These are phyloP conservation scores for Quercus lobata DNA, from an alignment of 331 rosid genomes.

Conservation along the genomic window DNA sequence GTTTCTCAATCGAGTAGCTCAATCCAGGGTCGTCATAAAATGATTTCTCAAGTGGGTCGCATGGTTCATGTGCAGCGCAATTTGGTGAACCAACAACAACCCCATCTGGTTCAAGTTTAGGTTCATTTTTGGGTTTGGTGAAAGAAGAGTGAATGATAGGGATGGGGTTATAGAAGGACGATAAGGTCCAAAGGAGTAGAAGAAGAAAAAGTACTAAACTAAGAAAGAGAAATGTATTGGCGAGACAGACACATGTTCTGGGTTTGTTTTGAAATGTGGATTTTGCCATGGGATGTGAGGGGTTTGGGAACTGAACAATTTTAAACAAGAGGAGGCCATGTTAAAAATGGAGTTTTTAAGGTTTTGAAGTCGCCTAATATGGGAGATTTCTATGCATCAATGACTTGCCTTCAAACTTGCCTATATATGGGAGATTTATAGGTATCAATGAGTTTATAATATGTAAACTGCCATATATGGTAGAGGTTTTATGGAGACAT, in stretches of 20 bases:
- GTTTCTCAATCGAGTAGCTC: conserved; percentile 26
- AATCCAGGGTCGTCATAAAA: conserved; percentile 38
- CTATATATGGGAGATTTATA: too few relatives aligned
- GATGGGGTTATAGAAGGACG: not conserved
- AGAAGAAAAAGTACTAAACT: not conserved
- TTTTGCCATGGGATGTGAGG: not conserved
- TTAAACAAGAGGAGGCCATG: not conserved
- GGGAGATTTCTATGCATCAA: not conserved
- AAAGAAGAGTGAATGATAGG: not conserved
- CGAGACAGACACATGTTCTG: not conserved
- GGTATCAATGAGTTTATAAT: not conserved
- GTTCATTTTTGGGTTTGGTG: too few relatives aligned
- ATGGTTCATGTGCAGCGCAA: too few relatives aligned
- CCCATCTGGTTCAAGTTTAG: too few relatives aligned
- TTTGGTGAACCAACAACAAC: too few relatives aligned
- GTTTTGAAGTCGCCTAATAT: not conserved
- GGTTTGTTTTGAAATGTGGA: not conserved
- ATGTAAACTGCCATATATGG: not conserved
- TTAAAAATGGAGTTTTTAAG: not conserved
- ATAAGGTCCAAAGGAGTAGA: not conserved
- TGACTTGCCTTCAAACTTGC: too few relatives aligned
- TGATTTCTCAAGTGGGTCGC: conserved; percentile 20
- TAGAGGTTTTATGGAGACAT: not conserved
- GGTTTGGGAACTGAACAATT: too few relatives aligned
- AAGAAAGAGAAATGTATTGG: not conserved